Evolutionary conservation across 2,329 filamentous ascomycete genomes (phyloP), one percentile per base, ranked within the genome.

Genomic region (Epichloe hybrida): DNA sequence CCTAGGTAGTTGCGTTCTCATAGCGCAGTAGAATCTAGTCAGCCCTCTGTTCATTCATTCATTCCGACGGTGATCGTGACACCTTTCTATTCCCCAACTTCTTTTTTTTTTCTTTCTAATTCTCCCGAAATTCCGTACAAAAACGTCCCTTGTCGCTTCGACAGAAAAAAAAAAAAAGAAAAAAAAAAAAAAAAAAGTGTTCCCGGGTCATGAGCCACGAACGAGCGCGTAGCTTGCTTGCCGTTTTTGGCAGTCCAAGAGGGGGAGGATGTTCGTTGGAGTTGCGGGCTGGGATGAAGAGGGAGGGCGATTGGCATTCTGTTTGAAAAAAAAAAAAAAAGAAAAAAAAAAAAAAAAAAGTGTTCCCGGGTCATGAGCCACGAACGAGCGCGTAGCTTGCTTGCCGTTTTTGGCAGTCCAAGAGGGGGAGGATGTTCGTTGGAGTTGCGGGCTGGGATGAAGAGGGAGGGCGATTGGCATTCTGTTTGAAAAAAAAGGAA

Each of bases 61-160:
- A 17, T 17, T 17, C 17, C 17, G 17, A 17, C 17, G 17, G 17
- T 17, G 17, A 17, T 17, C 17, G 17, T 17, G 17, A 17, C 17
- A 17, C 27, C 8, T 31, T 31, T 8, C 27, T 31, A 7, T 31
- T 31, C 27, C 27, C 27, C 27, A 9, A 27, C 7, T 8, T 6
- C 6, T 27, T 27, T 27, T 27, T 8, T 27, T 27, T 21, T 4
- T 17, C 2, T 17, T 17, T 17, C 23, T 0, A 7, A 31, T 31
- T 31, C 27, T 9, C 27, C 27, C 7, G 8, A 27, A 3, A 31
- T 8, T 31, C 27, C 27, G 27, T 9, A 58, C 50, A 72, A 71
- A 84, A 83, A 68, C 73, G 81, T 2, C 81, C 81, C 1, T 31
- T 81, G 76, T 20, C 69, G 81, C 2, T 85, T 86, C 60, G 81